A percentile compares a stretch with the other conserved stretches of the same genome.
Conservation (phyloP, 2,329 filamentous ascomycete genomes). For the Phaeosphaeria sp. region DNA sequence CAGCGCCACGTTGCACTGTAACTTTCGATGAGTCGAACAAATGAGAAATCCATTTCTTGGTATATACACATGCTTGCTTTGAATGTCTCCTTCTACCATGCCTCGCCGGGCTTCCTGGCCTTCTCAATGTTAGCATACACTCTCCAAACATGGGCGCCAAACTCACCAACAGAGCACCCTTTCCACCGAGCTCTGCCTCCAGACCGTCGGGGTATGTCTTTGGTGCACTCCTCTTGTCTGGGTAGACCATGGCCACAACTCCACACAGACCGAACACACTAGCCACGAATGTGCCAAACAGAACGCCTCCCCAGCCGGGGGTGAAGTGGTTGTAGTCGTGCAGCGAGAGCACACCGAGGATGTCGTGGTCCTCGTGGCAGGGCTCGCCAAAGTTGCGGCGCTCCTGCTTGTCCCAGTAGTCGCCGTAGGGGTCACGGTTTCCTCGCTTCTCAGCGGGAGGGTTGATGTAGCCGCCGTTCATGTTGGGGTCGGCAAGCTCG, state of each 20-base stretch:
- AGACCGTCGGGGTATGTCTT: constrained; percentile 57
- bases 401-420: constrained; percentile 98
- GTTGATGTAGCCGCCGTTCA: constrained; percentile 88
- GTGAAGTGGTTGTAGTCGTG: constrained; percentile 88
- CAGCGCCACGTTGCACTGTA: not conserved
- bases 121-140: constrained; percentile 12
- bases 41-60: constrained; percentile 7
- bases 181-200: constrained; percentile 57
- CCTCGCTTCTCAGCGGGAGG: constrained; percentile 82
- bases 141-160: fast-evolving
- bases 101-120: constrained; percentile 32
- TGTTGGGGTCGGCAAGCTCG: constrained; percentile 63
- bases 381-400: constrained; percentile 96
- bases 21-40: not conserved
- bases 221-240: constrained; percentile 55
- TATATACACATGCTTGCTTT: constrained; percentile 14
- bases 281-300: constrained; percentile 54
- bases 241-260: constrained; percentile 51
- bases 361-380: constrained; percentile 94
- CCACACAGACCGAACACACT: constrained; percentile 50
- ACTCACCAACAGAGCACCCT: constrained; percentile 50
- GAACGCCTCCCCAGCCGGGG: constrained; percentile 73
- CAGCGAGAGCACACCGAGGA: constrained; percentile 86
- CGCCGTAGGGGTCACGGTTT: constrained; percentile 88
- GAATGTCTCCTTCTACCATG: constrained; percentile 18